A percentile compares a stretch with the other conserved stretches of the same genome.
Conservation (phyloP, 495 filamentous ascomycete genomes). For the Opeltia flavorubescens region DNA sequence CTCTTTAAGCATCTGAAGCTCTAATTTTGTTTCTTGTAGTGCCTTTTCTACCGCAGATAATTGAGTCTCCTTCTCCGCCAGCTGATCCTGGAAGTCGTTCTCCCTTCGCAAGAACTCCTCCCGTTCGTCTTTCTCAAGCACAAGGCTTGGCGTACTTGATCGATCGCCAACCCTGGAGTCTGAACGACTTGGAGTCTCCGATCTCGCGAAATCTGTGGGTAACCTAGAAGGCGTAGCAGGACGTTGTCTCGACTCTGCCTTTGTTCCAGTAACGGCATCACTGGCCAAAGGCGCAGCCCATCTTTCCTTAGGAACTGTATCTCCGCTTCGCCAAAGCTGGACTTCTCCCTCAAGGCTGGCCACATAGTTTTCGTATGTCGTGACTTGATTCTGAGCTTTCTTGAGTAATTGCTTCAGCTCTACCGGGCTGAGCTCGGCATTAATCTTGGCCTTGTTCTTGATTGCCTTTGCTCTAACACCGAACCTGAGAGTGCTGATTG, state of each 20-base stretch:
- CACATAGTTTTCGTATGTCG: slow-evolving; percentile 77
- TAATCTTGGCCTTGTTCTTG: slow-evolving; percentile 99
- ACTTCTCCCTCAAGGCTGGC: slow-evolving; percentile 75
- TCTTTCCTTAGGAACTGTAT: slow-evolving; percentile 74
- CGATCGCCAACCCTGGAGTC: slow-evolving; percentile 80
- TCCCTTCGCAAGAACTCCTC: slow-evolving; percentile 92
- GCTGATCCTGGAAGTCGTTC: slow-evolving; percentile 92
- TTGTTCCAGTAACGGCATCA: slow-evolving; percentile 43
- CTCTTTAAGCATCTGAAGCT: slow-evolving; percentile 68
- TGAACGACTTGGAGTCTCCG: slow-evolving; percentile 51
- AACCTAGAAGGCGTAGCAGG: slow-evolving; percentile 77
- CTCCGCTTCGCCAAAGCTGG: slow-evolving; percentile 72
- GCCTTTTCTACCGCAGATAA: slow-evolving; percentile 63
- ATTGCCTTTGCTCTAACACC: slow-evolving; percentile 96
- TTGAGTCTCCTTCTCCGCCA: slow-evolving; percentile 80
- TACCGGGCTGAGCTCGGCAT: slow-evolving; percentile 86
- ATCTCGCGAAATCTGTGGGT: slow-evolving; percentile 33
- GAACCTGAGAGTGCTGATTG: slow-evolving; percentile 82
- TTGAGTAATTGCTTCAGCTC: slow-evolving; percentile 85
- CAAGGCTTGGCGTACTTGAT: slow-evolving; percentile 72
- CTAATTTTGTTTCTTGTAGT: slow-evolving; percentile 67
- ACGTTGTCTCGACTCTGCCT: slow-evolving; percentile 43
- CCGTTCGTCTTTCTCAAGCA: slow-evolving; percentile 88
- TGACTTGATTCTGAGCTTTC: slow-evolving; percentile 81
- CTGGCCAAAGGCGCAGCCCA: slow-evolving; percentile 49